These are phyloP conservation scores for Cadophora gregata DNA, from an alignment of 2,329 filamentous ascomycete species.

Conservation along the genomic window DNA sequence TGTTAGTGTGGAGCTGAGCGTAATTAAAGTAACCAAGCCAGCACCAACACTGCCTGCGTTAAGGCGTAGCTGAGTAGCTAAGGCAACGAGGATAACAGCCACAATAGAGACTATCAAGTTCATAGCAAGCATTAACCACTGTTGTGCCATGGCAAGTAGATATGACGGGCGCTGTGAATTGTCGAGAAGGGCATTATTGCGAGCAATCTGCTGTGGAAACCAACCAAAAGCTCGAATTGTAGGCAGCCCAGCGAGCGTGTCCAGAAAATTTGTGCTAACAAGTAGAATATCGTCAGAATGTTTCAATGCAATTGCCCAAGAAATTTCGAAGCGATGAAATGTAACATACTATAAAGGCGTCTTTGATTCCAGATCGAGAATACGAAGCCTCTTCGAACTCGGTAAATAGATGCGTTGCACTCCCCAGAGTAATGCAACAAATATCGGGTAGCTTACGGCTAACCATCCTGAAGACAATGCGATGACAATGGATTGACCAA, in stretches of 20 bases:
- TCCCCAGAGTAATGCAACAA: conserved; percentile 14
- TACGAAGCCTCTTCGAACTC: conserved; percentile 54
- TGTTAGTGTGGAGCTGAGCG: conserved; percentile 33
- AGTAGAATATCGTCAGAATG: too few species aligned
- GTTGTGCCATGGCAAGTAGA: conserved; percentile 60
- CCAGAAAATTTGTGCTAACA: conserved; percentile 49
- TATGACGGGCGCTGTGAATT: conserved; percentile 62
- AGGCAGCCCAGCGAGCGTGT: conserved; percentile 51
- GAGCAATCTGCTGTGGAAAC: conserved; percentile 32
- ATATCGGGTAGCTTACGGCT: conserved; percentile 24
- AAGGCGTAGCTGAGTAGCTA: conserved; percentile 41
- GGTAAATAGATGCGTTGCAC: conserved; percentile 52
- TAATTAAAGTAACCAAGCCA: conserved; percentile 38
- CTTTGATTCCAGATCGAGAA: conserved; percentile 52
- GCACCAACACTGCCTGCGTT: conserved; percentile 37
- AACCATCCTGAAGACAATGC: conserved; percentile 1
- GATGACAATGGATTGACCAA: conserved; percentile 6
- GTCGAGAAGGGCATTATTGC: conserved; percentile 55
- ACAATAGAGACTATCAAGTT: conserved; percentile 35
- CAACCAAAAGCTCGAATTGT: conserved; percentile 55
- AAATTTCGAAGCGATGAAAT: too few species aligned
- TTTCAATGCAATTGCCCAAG: too few species aligned
- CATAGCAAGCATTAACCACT: conserved; percentile 57
- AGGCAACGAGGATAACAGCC: conserved; percentile 41
- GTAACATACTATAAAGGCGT: conserved; percentile 48